Base-by-base conservation (phyloP, 495 filamentous ascomycete genomes). In the Penicillium macrosclerotiorum region DNA sequence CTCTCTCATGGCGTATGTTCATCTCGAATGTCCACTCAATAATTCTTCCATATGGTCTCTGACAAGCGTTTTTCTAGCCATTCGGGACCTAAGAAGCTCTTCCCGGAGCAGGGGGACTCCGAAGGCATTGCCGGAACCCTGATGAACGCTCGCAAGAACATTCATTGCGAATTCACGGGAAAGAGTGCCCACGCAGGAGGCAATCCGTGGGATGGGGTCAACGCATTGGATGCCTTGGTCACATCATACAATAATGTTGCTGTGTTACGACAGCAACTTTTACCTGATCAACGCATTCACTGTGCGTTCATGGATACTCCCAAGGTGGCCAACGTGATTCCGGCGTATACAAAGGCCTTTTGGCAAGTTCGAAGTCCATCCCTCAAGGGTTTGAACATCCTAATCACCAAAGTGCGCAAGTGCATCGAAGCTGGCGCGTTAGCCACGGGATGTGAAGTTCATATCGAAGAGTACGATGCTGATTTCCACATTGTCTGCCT, bases 141-240 rank as follows among this genome's bases (percentile, higher is more conserved):
- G 0, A 70, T 67, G 62, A 72, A 66, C 30, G 70, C 70, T 1
- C 62, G 68, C 4, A 66, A 71, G 11, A 58, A 71, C 16, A 57
- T 70, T 12, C 54, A 57, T 12, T 64, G 63, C 47, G 55, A 63
- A 31, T 72, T 63, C 32, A 57, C 51, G 0, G 69, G 68, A 7
- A 62, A 54, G 30, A 65, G 58, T 41, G 65, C 69, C 22, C 78
- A 86, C 47, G 81, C 82, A 0, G 82, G 81, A 1, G 77, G 76
- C n/a, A 76, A 73, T 24, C 83, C 82, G 0, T 85, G 82, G 82
- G 64, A 77, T 5, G 80, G 79, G 0, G 68, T 83, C 40, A 86
- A 86, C 45, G 81, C 82, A 0, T 72, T 85, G 5, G 82, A 85
- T 51, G 82, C 80, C 1, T 52, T 84, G 14, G 69, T 85, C 8